Base-by-base conservation (phyloP, 2,329 filamentous ascomycete species). In the Venturia asperata region DNA sequence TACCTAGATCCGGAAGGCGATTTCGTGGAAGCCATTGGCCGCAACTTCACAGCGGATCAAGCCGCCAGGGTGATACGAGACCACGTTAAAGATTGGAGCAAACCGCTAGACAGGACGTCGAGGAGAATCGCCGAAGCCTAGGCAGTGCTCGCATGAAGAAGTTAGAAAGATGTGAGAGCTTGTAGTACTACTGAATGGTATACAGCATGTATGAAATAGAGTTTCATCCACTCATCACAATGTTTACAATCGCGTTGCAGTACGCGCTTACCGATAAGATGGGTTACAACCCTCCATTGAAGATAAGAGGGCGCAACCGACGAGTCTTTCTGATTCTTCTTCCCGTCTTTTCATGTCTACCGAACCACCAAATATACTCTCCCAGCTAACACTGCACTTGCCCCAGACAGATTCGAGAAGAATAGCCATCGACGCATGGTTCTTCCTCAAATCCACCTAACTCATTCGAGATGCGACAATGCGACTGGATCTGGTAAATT, bases 21-120 rank as follows among this genome's bases (percentile, higher is more conserved):
- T 76, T 99, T 99, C 76, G 93, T 99, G 37, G 95, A 99, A 80
- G 95, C 92, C 15, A 87, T 99, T 72, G 94, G 94, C 21, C 83
- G 94, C 68, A 94, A 99, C 78, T 92, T 97, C 78, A 96, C 91
- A 52, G 91, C 93, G 0, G 88, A 94, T 68, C 85, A 91, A 72
- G 94, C 88, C 1, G 90, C 92, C 7, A 87, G 87, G 77, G 80
- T 97, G 66, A 97, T 99, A 65, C 77, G 88, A 67, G 87, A 89
- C 68, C 94, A 99, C 77, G 88, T 97, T 74, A 88, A 87, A 61
- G 88, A 91, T 74, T 90, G 87, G 87, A 84, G 82, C 73, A 81
- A 82, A 62, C 80, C 80, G 37, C 73, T 87, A 67, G 82, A 85
- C 72, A 80, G 74, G 60, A 71, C 70, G 34, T 69, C 64, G 24